A percentile compares a stretch with the other conserved stretches of the same genome.
phyloP scores from a whole-genome alignment of 208 protist species.

The Acanthamoeba polyphaga region DNA sequence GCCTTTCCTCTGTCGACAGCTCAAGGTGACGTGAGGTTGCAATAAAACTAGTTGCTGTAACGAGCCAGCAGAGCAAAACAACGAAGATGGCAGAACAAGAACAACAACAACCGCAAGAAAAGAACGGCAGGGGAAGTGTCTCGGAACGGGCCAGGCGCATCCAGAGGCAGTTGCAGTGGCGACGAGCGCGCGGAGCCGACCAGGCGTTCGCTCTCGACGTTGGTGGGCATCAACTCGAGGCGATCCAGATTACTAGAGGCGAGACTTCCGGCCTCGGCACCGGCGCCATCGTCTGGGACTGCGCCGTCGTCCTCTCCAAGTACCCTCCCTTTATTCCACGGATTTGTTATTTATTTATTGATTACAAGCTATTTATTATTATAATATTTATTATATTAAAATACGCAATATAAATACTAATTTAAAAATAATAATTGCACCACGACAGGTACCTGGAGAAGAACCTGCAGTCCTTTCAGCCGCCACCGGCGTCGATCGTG shows the following conservation, averaged over 20 bases:
- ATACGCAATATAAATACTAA: too few relatives aligned
- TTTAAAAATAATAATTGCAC: not conserved
- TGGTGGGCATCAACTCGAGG: not conserved
- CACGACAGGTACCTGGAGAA: constrained; percentile 53
- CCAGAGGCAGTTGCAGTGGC: constrained; percentile 32
- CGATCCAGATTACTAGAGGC: constrained; percentile 6
- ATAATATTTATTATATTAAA: not conserved
- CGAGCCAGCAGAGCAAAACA: not conserved
- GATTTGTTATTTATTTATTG: not conserved
- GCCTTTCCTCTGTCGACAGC: too few relatives aligned
- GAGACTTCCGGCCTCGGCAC: constrained; percentile 48
- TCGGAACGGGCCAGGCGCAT: constrained; percentile 49
- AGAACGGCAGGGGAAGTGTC: not conserved
- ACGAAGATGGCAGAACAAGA: not conserved
- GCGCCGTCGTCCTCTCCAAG: constrained; percentile 73
- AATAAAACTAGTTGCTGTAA: not conserved
- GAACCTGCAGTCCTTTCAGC: constrained; percentile 2
- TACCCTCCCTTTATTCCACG: not conserved
- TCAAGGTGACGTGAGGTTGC: not conserved
- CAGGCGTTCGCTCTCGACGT: not conserved
- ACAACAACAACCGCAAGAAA: not conserved
- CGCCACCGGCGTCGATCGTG: constrained; percentile 9
- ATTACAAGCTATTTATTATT: not conserved
- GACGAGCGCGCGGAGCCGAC: constrained; percentile 17
- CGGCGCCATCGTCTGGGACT: constrained; percentile 65